These are phyloP conservation scores for Ambrosiella cleistominuta DNA, from an alignment of 2,329 filamentous ascomycete species.

Conservation along the genomic window DNA sequence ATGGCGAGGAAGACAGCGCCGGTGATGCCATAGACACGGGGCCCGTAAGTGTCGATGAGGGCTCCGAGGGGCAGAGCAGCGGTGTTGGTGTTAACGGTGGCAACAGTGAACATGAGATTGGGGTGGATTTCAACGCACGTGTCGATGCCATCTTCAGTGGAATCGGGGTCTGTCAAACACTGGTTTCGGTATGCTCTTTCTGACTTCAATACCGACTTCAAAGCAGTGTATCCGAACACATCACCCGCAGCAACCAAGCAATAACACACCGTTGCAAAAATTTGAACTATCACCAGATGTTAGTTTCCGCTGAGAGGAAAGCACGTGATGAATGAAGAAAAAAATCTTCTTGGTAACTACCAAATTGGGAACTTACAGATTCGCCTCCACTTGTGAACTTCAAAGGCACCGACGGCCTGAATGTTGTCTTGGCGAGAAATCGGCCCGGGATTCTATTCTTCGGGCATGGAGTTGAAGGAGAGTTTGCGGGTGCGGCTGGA, in stretches of 20 bases:
- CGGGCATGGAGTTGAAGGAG: slow-evolving; percentile 37
- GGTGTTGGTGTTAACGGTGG: slow-evolving; percentile 75
- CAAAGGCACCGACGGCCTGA: slow-evolving; percentile 34
- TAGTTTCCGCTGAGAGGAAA: not conserved
- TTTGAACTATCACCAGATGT: slow-evolving; percentile 19
- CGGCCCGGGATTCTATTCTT: slow-evolving; percentile 29
- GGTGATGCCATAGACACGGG: slow-evolving; percentile 54
- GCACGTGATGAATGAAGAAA: not conserved
- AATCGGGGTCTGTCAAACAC: slow-evolving; percentile 27
- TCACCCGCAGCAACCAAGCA: slow-evolving; percentile 39
- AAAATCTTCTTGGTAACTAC: not conserved
- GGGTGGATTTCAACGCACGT: slow-evolving; percentile 43
- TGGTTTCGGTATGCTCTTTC: slow-evolving; percentile 53
- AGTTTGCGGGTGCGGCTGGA: slow-evolving; percentile 31
- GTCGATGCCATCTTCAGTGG: slow-evolving; percentile 17
- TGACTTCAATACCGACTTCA: slow-evolving; percentile 62
- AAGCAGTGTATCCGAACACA: slow-evolving; percentile 69
- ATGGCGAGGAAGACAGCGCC: slow-evolving; percentile 50
- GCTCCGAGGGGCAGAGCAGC: slow-evolving; percentile 72
- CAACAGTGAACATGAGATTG: slow-evolving; percentile 85
- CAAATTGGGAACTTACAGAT: slow-evolving; percentile 24
- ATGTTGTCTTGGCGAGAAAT: slow-evolving; percentile 23
- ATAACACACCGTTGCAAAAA: slow-evolving; percentile 23
- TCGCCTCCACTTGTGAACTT: slow-evolving; percentile 37
- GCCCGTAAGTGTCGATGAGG: slow-evolving; percentile 68